These are phyloP conservation scores for Fusarium incarnatum DNA, from an alignment of 2,329 filamentous ascomycete species.

Conservation along the genomic window DNA sequence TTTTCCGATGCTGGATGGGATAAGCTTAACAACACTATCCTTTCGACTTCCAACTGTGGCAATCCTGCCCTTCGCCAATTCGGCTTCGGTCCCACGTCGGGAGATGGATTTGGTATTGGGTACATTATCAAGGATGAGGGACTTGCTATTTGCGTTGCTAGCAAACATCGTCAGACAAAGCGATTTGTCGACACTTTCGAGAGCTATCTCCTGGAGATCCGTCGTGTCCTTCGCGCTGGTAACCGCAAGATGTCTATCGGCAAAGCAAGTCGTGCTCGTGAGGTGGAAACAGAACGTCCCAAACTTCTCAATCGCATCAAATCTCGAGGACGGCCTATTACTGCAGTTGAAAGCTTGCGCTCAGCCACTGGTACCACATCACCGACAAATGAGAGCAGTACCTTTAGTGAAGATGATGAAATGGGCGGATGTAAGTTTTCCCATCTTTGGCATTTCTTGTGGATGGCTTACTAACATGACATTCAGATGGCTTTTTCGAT, in stretches of 20 bases:
- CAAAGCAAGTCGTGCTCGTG: constrained; percentile 64
- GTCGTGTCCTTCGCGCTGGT: constrained; percentile 82
- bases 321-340: constrained; percentile 78
- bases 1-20: constrained; percentile 95
- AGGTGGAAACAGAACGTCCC: constrained; percentile 59
- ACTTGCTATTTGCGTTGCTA: constrained; percentile 90
- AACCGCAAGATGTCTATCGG: constrained; percentile 57
- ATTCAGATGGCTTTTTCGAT: constrained; percentile 95
- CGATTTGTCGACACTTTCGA: constrained; percentile 92
- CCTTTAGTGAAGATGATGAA: constrained; percentile 85
- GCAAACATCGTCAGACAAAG: constrained; percentile 92
- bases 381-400: constrained; percentile 75
- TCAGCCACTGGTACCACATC: constrained; percentile 64
- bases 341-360: constrained; percentile 62
- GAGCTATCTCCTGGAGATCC: constrained; percentile 89
- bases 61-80: constrained; percentile 96
- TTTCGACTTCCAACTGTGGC: constrained; percentile 98
- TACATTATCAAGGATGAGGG: constrained; percentile 91
- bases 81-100: constrained; percentile 93
- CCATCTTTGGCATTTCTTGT: neutral
- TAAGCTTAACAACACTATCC: constrained; percentile 90
- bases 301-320: constrained; percentile 67
- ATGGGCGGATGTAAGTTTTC: constrained; percentile 87
- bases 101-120: constrained; percentile 94
- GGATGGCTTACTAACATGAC: constrained; percentile 44